Percentiles rank a stretch among this genome's conserved stretches.
Conservation (phyloP, 768 basidiomycete genomes). For the Hygrophorus pudorinus region DNA sequence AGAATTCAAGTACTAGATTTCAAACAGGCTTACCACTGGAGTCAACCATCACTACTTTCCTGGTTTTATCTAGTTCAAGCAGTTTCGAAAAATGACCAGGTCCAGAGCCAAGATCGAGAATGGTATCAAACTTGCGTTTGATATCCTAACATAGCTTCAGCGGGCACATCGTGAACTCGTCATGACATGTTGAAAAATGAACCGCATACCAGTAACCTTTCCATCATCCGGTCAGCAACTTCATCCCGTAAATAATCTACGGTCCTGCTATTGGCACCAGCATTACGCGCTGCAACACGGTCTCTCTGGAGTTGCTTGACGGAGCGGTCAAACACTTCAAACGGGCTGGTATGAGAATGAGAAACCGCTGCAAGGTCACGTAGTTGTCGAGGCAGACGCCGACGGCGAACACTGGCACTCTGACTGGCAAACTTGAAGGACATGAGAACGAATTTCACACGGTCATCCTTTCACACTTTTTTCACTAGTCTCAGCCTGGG, state of each 20-base stretch:
- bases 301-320: conserved; percentile 75
- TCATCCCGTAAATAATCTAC: conserved; percentile 92
- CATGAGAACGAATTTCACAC: too few species aligned
- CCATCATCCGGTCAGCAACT: conserved; percentile 83
- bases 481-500: too few species aligned
- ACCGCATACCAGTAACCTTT: conserved; percentile 64
- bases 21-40: conserved; percentile 53
- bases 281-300: conserved; percentile 49
- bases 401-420: too few species aligned
- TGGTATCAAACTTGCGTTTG: conserved; percentile 65
- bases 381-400: conserved; percentile 10
- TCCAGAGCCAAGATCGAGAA: conserved; percentile 86
- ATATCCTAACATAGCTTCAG: conserved; percentile 57
- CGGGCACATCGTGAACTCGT: conserved; percentile 1
- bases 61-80: conserved; percentile 53
- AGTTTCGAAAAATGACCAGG: conserved; percentile 88
- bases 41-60: conserved; percentile 79
- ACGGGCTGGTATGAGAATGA: conserved; percentile 45
- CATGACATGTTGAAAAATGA: conserved; percentile 10
- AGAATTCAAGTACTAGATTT: not conserved
- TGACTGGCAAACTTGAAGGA: too few species aligned
- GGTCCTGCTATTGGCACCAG: conserved; percentile 52
- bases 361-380: conserved; percentile 44
- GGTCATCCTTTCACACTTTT: too few species aligned
- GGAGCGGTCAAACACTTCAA: conserved; percentile 79